Evolutionary conservation across 208 protist species (phyloP), one percentile per base, ranked within the genome.

Genomic region (Lotmaria passim): DNA sequence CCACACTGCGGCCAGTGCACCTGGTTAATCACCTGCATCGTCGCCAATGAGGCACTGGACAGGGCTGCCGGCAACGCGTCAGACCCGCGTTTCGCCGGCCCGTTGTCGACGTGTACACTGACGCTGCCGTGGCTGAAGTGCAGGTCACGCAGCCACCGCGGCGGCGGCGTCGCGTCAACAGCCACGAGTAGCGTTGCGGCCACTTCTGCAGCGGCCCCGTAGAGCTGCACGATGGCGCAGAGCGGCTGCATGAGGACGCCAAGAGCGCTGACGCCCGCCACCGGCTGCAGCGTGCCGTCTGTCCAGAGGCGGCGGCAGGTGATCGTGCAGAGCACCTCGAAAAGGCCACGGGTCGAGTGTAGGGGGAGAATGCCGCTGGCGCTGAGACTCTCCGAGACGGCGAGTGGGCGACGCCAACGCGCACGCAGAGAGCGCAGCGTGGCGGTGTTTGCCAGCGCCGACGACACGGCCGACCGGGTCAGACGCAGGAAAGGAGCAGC

Each of bases 251-350:
- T 24, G 34, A 64, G 59, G 26, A 74, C 44, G 39, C 43, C 48
- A 21, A 65, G 44, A 7, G 28, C 36, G 23, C 62, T 50, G 28
- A 82, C 34, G 3, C 78, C 75, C 0, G 58, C 46, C 44, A 80
- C 55, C 14, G 59, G 74, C 59, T 74, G 69, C 48, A 81, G 69
- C 26, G 47, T 50, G 23, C 31, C 64, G 55, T 76, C 64, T n/a
- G 59, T 65, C 62, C 58, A 81, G 8, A 63, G 57, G 11, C 74
- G 66, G 7, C 75, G 69, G 28, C 75, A 76, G 41, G 75, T 67
- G 33, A 76, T 69, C n/a, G 75, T 74, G 55, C 67, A 62, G n/a
- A 88, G 53, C 10, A 88, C 47, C 71, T 78, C 69, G 47, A 88
- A 81, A 26, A 88, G 64, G 15, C 70, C 72, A 21, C 70, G 62